Evolutionary conservation across 306 rosid genomes (phyloP), one percentile per base, ranked within the genome.

Genomic region (Prunus fruticosa): DNA sequence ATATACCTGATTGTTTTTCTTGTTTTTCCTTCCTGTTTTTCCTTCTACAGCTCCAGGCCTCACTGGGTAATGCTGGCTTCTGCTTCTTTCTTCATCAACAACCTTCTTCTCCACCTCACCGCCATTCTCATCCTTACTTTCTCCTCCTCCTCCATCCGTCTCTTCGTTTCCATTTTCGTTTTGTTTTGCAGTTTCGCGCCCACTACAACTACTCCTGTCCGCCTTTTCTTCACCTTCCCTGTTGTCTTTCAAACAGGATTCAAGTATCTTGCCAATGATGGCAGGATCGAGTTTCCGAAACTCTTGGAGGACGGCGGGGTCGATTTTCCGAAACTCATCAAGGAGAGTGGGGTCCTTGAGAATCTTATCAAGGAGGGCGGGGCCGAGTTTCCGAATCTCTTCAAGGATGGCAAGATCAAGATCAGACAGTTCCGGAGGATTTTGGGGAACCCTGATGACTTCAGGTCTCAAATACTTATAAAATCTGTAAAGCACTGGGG

Each of bases 21-120:
- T 5, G 8, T 5, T 34, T 34, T 34, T 34, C 41, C 41, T 6
- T 6, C 8, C 41, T 76, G 49, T 10, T 76, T 78, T 84, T 89
- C 89, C 84, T 83, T 79, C 84, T 72, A 43, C 82, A 53, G 93
- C 93, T 30, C 89, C 93, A 2, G 93, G 96, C 78, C 99, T 85
- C 86, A 89, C 81, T 2, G 97, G 99, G 34, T 82, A 86, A 58
- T 86, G 90, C 10, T 74, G 73, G 72, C 22, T 82, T 52, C 38
- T 57, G 47, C 8, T 73, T 64, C 76, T 18, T 47, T 66, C 76
- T 20, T 20, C 34, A 60, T 4, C 34, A 49, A 49, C 82, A 30
- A 53, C 38, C 51, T 56, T 67, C 80, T 41, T 76, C 66, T 27
- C 56, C 61, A 41, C 56, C n/a, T 3, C 76, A 53, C 65, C 84